A percentile compares a stretch with the other conserved stretches of the same genome.
Evolutionary conservation across 345 rosid genomes (phyloP).

Genomic region (Eutrema yunnanense): DNA sequence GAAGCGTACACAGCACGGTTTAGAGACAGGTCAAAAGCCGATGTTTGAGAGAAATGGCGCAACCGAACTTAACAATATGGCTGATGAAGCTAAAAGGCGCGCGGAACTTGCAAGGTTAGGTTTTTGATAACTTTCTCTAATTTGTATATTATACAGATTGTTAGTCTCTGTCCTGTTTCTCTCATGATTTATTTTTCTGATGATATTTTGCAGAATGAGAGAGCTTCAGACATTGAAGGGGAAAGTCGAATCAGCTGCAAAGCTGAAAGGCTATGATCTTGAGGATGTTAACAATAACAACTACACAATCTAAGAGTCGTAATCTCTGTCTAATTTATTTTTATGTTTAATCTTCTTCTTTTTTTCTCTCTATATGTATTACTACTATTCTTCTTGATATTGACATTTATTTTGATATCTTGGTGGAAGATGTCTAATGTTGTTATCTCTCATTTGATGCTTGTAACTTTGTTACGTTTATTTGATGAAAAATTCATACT

Average conservation of each 20-base stretch:
- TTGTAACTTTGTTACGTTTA: constrained; percentile 5
- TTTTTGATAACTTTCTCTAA: background rate
- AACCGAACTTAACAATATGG: constrained; percentile 36
- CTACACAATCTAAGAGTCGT: constrained; percentile 25
- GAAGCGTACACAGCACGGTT: constrained; percentile 38
- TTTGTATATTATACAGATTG: background rate
- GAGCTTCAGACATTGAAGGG: constrained; percentile 53
- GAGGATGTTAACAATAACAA: constrained; percentile 37
- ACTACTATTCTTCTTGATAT: constrained; percentile 18
- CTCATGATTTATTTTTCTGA: background rate
- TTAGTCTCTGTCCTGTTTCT: background rate
- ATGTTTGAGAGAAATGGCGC: constrained; percentile 22
- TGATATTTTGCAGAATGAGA: constrained; percentile 34
- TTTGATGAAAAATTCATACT: constrained; percentile 14
- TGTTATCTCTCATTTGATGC: constrained; percentile 11
- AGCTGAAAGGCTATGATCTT: constrained; percentile 38
- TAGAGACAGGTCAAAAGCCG: constrained; percentile 23
- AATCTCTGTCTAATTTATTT: constrained; percentile 2
- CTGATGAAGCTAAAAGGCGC: constrained; percentile 48
- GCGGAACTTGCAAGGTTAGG: constrained; percentile 38
- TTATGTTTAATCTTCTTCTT: background rate
- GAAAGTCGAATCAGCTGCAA: constrained; percentile 45
- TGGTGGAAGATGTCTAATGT: constrained; percentile 8
- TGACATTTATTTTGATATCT: constrained; percentile 14
- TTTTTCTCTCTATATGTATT: background rate